Evolutionary conservation across 495 filamentous ascomycete species (phyloP).

Genomic region (Margaritispora aquatica): DNA sequence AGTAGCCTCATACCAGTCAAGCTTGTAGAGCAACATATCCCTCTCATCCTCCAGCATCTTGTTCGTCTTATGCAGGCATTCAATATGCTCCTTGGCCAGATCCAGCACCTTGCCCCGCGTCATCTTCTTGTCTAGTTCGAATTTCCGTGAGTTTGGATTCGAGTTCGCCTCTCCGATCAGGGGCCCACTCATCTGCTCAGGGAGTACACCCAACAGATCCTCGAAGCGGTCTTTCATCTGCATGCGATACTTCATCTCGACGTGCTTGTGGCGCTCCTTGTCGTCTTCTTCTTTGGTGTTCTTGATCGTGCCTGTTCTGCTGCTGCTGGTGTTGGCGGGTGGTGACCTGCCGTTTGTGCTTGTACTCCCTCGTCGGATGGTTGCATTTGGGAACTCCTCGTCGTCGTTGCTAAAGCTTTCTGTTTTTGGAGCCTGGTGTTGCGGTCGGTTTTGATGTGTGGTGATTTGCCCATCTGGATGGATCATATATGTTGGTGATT

Average conservation of each 20-base stretch:
- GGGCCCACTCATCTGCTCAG: no score
- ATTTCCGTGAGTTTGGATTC: no score
- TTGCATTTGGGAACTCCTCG: no score
- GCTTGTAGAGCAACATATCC: neutral
- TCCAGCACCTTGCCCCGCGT: neutral
- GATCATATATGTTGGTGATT: neutral
- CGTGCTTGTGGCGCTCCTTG: neutral
- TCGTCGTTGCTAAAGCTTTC: neutral
- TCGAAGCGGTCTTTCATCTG: constrained; percentile 2
- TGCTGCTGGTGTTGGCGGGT: no score
- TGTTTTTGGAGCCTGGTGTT: neutral
- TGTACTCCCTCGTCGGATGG: no score
- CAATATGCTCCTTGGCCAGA: neutral
- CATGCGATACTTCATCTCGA: neutral
- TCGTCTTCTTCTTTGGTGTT: neutral
- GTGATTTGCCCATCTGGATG: neutral
- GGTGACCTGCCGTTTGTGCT: no score
- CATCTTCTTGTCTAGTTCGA: neutral
- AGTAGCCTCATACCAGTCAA: neutral
- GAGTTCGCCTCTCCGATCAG: no score
- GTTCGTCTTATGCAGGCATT: neutral
- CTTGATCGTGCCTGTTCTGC: neutral
- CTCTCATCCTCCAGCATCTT: neutral
- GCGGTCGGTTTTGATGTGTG: neutral
- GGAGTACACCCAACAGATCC: neutral